Evolutionary conservation across 2,329 filamentous ascomycete genomes (phyloP), one percentile per base, ranked within the genome.

Genomic region (Aureobasidium pullulans): DNA sequence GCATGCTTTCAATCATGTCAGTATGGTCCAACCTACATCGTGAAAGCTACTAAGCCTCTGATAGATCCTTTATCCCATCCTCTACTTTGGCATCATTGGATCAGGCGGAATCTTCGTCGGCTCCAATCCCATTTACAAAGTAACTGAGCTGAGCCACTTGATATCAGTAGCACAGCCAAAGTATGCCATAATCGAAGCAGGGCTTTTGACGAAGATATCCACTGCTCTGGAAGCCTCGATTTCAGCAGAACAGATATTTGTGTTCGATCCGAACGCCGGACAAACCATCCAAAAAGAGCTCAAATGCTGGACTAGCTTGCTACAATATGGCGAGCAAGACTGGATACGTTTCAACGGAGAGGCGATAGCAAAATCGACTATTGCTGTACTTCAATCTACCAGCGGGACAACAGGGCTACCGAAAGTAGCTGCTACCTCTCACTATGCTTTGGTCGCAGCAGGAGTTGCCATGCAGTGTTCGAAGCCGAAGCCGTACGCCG

Each of bases 51-150:
- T 49, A n/a, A 49, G 28, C 13, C 6, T 6, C 13, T 13, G 46
- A n/a, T n/a, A 49, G 46, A 39, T 39, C 13, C 19, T 75, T 54
- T 82, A 81, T 60, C 73, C 75, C 6, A 70, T 81, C 40, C 63
- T 82, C 3, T 76, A 77, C 34, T 67, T 82, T 9, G 79, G 75
- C 19, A 77, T 80, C 53, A 74, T 80, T 62, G 77, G 77, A 23
- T 73, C 76, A 32, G 76, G 75, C 13, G 78, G 76, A 49, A 69
- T 77, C 36, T 80, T 78, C 66, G 77, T 78, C 62, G 79, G 78
- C 15, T 74, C 77, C 10, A 82, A 81, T 63, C 73, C 76, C 4
- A 71, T 73, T 10, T 80, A 76, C 62, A 78, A 76, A 31, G 66
- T 70, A 7, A 63, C 73, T 23, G 79, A 81, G 66, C 66, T 82